Evolutionary conservation across 768 basidiomycete species (phyloP), one percentile per base, ranked within the genome.

Genomic region (Russula brevipes): DNA sequence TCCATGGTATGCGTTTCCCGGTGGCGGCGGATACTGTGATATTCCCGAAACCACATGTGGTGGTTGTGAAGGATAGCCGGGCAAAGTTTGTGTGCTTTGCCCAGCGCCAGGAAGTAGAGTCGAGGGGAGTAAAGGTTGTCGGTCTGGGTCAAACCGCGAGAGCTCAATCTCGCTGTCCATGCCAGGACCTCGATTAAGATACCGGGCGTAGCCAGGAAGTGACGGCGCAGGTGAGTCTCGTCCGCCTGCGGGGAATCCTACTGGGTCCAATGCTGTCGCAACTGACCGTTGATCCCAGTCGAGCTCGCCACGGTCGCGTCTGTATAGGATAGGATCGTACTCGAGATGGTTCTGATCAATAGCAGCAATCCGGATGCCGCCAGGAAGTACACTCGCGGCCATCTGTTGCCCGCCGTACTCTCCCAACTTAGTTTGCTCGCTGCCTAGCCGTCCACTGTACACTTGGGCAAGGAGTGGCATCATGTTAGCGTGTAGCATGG

Each of bases 271-370:
- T 76, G 71, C 17, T 75, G 86, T 86, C 6, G 85, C 80, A 67
- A 93, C 78, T 0, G 91, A 93, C 8, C 86, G 84, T 50, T 81
- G 80, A 68, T 97, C 94, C 92, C 91, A 96, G 69, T 95, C 92
- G 53, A 86, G 71, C 73, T 96, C 91, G 57, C 90, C 91, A 63
- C 88, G 80, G 71, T 94, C 91, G 16, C 89, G 85, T 67, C 80
- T 82, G 69, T 93, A 94, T 19, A 89, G 74, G 7, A 73, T 77
- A n/a, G 88, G 89, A 69, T 93, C 91, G 71, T 91, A 92, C 72
- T 88, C 90, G 52, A 94, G 79, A 64, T 94, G 88, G 66, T 76
- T 78, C 79, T 93, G 86, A 61, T 88, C 82, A 70, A 94, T 80
- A 66, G 83, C 88, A 50, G 91, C 91, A 74, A 94, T 91, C 73